Conservation (phyloP, 1,284 basidiomycete genomes). For the Termitomyces sp. region DNA sequence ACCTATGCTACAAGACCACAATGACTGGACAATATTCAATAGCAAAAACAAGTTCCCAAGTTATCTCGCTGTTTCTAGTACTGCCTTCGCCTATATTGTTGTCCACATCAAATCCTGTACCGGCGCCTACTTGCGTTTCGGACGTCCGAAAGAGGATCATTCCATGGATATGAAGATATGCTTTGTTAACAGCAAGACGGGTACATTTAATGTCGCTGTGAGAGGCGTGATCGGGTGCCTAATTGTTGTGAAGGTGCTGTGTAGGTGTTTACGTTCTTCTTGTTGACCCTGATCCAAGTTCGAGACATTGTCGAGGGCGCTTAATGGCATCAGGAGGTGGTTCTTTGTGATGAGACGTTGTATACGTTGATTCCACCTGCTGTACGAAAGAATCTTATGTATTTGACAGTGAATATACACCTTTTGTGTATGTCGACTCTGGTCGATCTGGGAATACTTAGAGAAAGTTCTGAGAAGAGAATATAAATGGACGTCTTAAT, state of each 20-base stretch:
- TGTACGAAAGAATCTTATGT: not conserved
- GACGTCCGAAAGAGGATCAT: conserved; percentile 14
- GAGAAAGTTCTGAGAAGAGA: too few relatives aligned
- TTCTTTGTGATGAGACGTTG: not conserved
- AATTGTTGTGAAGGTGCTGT: conserved; percentile 3
- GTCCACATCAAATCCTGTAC: conserved; percentile 24
- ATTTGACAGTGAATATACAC: conserved; percentile 6
- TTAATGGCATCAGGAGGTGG: not conserved
- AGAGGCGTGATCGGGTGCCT: conserved; percentile 4
- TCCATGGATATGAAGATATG: conserved; percentile 13
- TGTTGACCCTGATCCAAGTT: conserved; percentile 11
- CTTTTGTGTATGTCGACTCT: not conserved
- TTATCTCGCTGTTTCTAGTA: conserved; percentile 34
- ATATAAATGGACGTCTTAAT: too few relatives aligned
- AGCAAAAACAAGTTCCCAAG: conserved; percentile 32
- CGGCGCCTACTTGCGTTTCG: conserved; percentile 15
- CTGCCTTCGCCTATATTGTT: conserved; percentile 38
- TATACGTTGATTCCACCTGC: not conserved
- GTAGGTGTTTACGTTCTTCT: conserved; percentile 8
- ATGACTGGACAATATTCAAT: conserved; percentile 28
- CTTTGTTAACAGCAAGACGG: conserved; percentile 2
- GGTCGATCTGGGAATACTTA: too few relatives aligned
- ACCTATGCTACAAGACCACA: conserved; percentile 24
- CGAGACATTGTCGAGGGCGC: not conserved
- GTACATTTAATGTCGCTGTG: conserved; percentile 1